phyloP scores from a whole-genome alignment of 805 yeast genomes.

The Lachancea dasiensis region DNA sequence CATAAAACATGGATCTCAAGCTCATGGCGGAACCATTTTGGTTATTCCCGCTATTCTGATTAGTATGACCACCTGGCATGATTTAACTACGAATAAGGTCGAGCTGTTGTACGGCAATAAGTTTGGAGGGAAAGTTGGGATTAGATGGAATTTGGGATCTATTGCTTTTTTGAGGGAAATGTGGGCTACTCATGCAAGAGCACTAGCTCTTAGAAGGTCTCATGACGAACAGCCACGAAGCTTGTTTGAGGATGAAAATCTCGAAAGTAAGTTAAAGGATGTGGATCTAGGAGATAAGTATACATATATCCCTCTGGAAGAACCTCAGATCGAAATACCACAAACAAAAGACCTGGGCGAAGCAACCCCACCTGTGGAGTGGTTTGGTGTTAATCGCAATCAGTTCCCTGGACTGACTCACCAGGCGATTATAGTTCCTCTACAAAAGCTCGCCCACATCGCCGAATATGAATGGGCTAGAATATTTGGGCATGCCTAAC shows the following conservation, averaged over 20 bases:
- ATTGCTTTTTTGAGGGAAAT: conserved; percentile 85
- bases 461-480: conserved; percentile 45
- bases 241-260: conserved; percentile 30
- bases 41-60: conserved; percentile 71
- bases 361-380: conserved; percentile 96
- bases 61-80: conserved; percentile 70
- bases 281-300: conserved; percentile 37
- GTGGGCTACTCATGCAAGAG: conserved; percentile 80
- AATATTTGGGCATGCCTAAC: conserved; percentile 36
- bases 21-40: conserved; percentile 75
- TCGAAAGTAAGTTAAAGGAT: conserved; percentile 41
- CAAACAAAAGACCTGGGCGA: conserved; percentile 86
- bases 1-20: conserved; percentile 47
- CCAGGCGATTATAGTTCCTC: conserved; percentile 62
- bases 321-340: conserved; percentile 84
- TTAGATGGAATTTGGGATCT: conserved; percentile 91
- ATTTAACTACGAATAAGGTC: conserved; percentile 44
- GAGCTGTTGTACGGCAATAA: conserved; percentile 64
- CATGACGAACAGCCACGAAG: conserved; percentile 23
- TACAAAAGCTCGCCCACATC: conserved; percentile 69
- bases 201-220: conserved; percentile 57
- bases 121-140: conserved; percentile 86
- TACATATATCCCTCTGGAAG: conserved; percentile 53
- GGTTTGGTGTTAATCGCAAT: conserved; percentile 92
- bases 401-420: conserved; percentile 84